Base-by-base conservation (phyloP, 73 alveolate genomes). In the Uronychia binucleata region DNA sequence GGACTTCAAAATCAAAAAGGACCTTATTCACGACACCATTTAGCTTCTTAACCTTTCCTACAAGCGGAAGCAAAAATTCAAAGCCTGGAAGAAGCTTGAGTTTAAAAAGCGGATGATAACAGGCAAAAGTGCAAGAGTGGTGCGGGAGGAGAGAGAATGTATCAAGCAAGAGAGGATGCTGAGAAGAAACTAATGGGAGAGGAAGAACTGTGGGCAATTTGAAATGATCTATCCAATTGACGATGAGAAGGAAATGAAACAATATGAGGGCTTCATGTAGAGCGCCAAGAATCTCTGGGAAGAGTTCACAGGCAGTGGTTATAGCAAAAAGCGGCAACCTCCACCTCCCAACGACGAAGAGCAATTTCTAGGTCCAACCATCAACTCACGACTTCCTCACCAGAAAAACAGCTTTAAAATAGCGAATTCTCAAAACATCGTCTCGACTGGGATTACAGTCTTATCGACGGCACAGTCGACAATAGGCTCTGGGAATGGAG, bases 281-380 rank as follows among this genome's bases (percentile, higher is more conserved):
- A n/a, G 25, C 77, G 91, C 91, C 0, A 85, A 85, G 31, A 26
- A 33, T 11, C n/a, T 77, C 1, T 85, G 91, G 91, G 91, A 85
- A n/a, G 91, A 77, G 26, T 85, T 85, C 74, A 76, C 67, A 11
- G 67, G 67, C 67, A 46, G 67, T 46, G 67, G 67, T 19, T 19
- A 5, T 46, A 11, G 19, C 5, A 46, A 19, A 46, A 46, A 19
- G 19, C 5, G 19, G 19, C 67, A 5, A 46, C n/a, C 5, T 11
- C 67, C 5, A 46, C 19, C 67, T 46, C 67, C 5, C 67, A 46
- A 11, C 67, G 67, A 46, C 5, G 67, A 46, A 46, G 19, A 46
- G 19, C n/a, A 46, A 46, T 46, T 46, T 11, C 67, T 19, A 46
- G 19, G n/a, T 11, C 5, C 67, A 46, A 19, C 19, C 67, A 5